A percentile compares a stretch with the other conserved stretches of the same genome.
Evolutionary conservation across 192 early-diverging fungal genomes (phyloP).

Genomic region (Globomyces pollinis-pini): DNA sequence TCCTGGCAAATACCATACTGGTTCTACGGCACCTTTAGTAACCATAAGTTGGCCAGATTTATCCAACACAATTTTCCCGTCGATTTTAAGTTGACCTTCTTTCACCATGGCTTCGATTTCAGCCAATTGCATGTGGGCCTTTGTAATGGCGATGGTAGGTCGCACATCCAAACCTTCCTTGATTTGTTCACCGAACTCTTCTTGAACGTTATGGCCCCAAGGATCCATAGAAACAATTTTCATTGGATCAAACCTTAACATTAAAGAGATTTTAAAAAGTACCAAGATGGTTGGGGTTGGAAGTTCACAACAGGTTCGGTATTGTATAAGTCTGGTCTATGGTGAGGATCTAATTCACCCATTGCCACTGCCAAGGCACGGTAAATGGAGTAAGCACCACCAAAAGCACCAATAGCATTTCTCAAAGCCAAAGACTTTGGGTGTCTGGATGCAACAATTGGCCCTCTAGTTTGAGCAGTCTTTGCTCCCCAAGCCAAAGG

Average conservation of each 20-base stretch:
- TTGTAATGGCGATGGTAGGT: slow-evolving; percentile 86
- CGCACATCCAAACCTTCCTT: slow-evolving; percentile 71
- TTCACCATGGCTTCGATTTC: slow-evolving; percentile 74
- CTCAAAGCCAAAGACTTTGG: slow-evolving; percentile 66
- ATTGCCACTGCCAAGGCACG: slow-evolving; percentile 87
- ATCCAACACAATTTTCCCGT: slow-evolving; percentile 78
- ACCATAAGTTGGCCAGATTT: slow-evolving; percentile 66
- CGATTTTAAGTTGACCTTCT: slow-evolving; percentile 56
- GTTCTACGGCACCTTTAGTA: slow-evolving; percentile 88
- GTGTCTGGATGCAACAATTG: slow-evolving; percentile 76
- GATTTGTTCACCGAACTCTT: slow-evolving; percentile 53
- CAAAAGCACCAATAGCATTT: slow-evolving; percentile 94
- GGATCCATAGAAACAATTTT: slow-evolving; percentile 94
- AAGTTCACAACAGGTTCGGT: slow-evolving; percentile 81
- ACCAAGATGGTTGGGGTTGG: slow-evolving; percentile 73
- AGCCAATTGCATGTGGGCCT: slow-evolving; percentile 90
- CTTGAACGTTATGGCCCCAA: slow-evolving; percentile 73
- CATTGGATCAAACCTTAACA: slow-evolving; percentile 46
- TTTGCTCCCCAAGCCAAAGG: slow-evolving; percentile 70
- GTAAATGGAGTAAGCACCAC: slow-evolving; percentile 87
- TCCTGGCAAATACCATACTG: slow-evolving; percentile 89
- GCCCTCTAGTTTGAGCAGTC: slow-evolving; percentile 66
- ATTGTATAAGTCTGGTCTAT: slow-evolving; percentile 77
- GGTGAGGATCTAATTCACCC: slow-evolving; percentile 71
- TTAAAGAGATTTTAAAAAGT: neutral